Percentiles rank a stretch among this genome's conserved stretches.
Evolutionary conservation across 75 land plant genomes (phyloP).

Genomic region (Cunninghamia lanceolata): DNA sequence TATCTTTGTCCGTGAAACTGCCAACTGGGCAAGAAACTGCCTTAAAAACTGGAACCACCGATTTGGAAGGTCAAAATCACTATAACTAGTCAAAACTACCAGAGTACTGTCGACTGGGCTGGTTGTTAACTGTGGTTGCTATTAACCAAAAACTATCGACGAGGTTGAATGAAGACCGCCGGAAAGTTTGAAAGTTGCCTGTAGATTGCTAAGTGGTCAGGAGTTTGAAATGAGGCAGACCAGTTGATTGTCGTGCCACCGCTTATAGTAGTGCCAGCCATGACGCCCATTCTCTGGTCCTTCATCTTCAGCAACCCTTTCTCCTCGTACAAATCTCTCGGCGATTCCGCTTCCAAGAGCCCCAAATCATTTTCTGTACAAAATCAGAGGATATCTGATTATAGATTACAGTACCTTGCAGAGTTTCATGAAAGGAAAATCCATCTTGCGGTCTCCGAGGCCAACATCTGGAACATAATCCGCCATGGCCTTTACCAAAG

Average conservation of each 20-base stretch:
- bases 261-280: conserved; percentile 38
- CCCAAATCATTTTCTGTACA: not conserved
- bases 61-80: too few species aligned
- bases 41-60: too few species aligned
- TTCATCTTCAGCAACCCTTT: conserved; percentile 19
- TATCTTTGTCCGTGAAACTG: too few species aligned
- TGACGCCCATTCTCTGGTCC: conserved; percentile 16
- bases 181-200: too few species aligned
- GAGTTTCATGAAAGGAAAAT: conserved; percentile 33
- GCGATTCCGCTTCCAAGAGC: conserved; percentile 23
- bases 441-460: conserved; percentile 24
- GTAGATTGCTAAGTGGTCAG: too few species aligned
- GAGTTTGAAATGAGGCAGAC: conserved; percentile 40
- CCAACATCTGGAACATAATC: conserved; percentile 20
- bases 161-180: too few species aligned
- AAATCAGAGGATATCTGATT: too few species aligned
- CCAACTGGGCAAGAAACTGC: too few species aligned
- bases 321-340: conserved; percentile 22
- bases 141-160: too few species aligned
- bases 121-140: too few species aligned
- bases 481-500: conserved; percentile 8
- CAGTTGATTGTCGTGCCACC: conserved; percentile 43
- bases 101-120: too few species aligned
- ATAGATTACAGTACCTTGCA: conserved; percentile 19
- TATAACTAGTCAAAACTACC: too few species aligned